Evolutionary conservation across 164 flowering plant genomes (phyloP), one percentile per base, ranked within the genome.

Genomic region (Vitis rupestris): DNA sequence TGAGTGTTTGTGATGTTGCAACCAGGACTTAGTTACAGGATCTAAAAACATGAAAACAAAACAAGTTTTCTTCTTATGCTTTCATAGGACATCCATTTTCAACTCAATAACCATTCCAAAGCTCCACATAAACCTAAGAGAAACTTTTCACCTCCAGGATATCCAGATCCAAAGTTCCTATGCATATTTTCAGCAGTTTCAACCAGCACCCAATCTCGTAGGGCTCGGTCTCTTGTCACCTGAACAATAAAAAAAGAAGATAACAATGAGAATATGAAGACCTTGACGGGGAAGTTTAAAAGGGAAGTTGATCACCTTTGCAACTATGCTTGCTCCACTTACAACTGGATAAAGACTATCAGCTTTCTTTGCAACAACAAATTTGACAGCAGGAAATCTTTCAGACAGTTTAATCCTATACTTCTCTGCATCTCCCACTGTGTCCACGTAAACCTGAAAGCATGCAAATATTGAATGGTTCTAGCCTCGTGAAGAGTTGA

Each of bases 271-370:
- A 15, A 14, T 50, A 10, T 13, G 50, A 4, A 51, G 54, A 17
- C 17, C 27, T 44, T 17, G 23, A 70, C 31, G 51, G 29, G 23
- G 67, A 58, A 59, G 50, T 7, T 23, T 54, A 52, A 16, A 69
- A 12, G 49, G 50, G 17, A 44, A 56, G 2, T 11, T 8, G 12
- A 60, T 76, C 70, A 92, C 98, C 95, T 94, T 94, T 30, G 99
- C 97, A 59, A 87, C 97, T 70, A 92, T 94, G 72, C 99, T 92
- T 49, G 99, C 97, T 44, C 97, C 99, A 79, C 99, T 92, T 4
- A 92, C 99, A 73, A 90, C 97, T 49, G 97, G 97, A 79, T 88
- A 94, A 56, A 94, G 91, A 82, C 97, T 89, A 78, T 94, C 99
- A 69, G 99, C 99, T 82, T 94, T 94, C 85, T 94, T 94, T 51